These are phyloP conservation scores for Coprinopsis strossmayeri DNA, from an alignment of 768 basidiomycete genomes.

Conservation along the genomic window DNA sequence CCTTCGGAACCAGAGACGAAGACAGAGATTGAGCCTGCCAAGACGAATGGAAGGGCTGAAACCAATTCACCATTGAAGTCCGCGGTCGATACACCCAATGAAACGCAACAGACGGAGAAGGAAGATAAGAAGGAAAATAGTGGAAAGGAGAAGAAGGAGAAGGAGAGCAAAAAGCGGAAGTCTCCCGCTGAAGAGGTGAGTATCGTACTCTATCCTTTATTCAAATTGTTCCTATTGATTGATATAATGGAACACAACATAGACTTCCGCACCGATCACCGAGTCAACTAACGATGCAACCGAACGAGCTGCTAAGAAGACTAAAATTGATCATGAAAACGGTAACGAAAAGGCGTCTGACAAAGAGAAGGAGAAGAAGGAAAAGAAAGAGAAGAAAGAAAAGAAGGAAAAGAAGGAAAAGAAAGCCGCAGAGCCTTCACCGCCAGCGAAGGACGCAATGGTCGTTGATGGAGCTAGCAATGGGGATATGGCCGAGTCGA, in stretches of 20 bases:
- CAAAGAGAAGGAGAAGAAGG: conserved; percentile 26
- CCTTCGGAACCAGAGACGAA: conserved; percentile 6
- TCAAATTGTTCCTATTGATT: too few relatives aligned
- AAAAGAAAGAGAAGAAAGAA: conserved; percentile 7
- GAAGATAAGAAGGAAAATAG: conserved; percentile 16
- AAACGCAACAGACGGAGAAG: conserved; percentile 18
- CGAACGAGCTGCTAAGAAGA: neutral
- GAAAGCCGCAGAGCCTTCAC: neutral
- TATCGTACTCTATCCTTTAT: neutral
- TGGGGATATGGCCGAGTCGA: neutral
- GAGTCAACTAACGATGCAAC: too few relatives aligned
- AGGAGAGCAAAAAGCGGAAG: conserved; percentile 33
- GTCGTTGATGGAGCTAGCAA: too few relatives aligned
- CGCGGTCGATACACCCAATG: neutral
- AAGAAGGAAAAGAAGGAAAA: conserved; percentile 14
- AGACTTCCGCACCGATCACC: too few relatives aligned
- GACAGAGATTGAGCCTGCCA: neutral
- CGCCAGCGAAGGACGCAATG: neutral
- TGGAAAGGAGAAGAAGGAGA: conserved; percentile 25
- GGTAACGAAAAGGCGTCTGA: conserved; percentile 9
- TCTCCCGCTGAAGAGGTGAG: conserved; percentile 24
- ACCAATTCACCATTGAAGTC: conserved; percentile 8
- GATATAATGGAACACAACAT: too few relatives aligned
- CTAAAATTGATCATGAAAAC: neutral
- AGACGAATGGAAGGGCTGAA: conserved; percentile 11